Evolutionary conservation across 2,329 filamentous ascomycete genomes (phyloP), one percentile per base, ranked within the genome.

Genomic region (Curvularia sp.): DNA sequence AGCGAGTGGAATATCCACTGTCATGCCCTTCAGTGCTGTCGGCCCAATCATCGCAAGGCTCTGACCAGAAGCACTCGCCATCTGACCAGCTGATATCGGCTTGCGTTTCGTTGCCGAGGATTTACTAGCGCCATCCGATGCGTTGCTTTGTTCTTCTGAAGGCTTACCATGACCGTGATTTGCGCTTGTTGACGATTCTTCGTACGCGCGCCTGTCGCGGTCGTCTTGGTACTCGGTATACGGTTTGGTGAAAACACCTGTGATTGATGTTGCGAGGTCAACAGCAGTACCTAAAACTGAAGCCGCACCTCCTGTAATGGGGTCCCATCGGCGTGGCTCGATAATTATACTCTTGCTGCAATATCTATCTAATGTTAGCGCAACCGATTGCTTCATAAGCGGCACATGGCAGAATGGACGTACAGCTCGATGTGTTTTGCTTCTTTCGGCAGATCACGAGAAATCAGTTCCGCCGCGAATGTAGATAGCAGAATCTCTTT

Each of bases 231-330:
- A 51, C 5, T 30, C 36, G 1, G 38, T 23, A 8, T 32, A 5
- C 10, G 49, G 49, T 32, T 42, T 42, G 1, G 49, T 51, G 38
- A 51, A 51, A 10, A 32, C 6, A 2, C 49, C 49, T n/a, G 49
- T 51, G 43, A 60, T 76, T 0, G 87, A 87, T 28, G 80, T 78
- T 25, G 86, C 83, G 2, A 87, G 79, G 23, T 84, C 82, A 1
- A 83, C 82, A 1, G 87, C 69, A 0, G 83, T 84, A 6, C 81
- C 80, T 12, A 83, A 79, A 4, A 89, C 63, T 0, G 87, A 86
- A 4, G 85, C 84, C 4, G 84, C 83, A 9, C 84, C 78, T 1
- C 87, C 89, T 1, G 87, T 87, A n/a, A 91, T 78, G 0, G 89
- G 89, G 69, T 91, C 89, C 2, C 88, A 79, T 32, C 76, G 68